Evolutionary conservation across 2,329 filamentous ascomycete species (phyloP), one percentile per base, ranked within the genome.

Genomic region (Trichothecium roseum): DNA sequence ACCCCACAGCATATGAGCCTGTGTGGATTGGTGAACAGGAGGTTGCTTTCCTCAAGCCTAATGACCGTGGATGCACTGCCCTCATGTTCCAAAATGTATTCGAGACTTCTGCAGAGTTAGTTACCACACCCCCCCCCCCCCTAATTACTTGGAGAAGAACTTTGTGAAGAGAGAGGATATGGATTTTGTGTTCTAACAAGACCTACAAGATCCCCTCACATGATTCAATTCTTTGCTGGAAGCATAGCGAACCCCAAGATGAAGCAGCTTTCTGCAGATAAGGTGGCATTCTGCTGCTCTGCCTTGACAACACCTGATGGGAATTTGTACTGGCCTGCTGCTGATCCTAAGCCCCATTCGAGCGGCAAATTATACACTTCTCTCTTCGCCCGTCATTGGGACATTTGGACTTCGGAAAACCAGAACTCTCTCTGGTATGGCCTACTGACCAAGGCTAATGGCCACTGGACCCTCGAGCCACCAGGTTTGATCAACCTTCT

Each of bases 381-480:
- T 32, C 72, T 88, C 18, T 91, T 84, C 49, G 82, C 84, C 18
- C 74, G 85, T 12, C 84, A 93, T 50, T 93, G 85, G 85, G 84
- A 93, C 52, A 57, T 69, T n/a, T 93, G 81, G 59, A 64, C 78
- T 18, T 76, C 72, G 1, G 70, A 78, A 31, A 78, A 84, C 48
- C 75, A 71, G 41, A 81, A 78, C 48, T 72, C 81, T 3, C 68
- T 94, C 18, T 91, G 81, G 68, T 83, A 84, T 20, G 78, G 78
- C 22, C 69, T 71, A 5, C 54, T 91, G 32, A 62, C 56, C 44
- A 63, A 62, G 50, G 57, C 52, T 26, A 54, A 55, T 12, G 56
- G 45, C 12, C 52, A 49, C 38, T 72, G 62, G 51, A 51, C 48
- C 18, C 56, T 75, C 13, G 57, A 62, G 30, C 46, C 53, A 3